A percentile compares a stretch with the other conserved stretches of the same genome.
Conservation (phyloP, 371 early-diverging fungal species). For the Nematocida parisii region DNA sequence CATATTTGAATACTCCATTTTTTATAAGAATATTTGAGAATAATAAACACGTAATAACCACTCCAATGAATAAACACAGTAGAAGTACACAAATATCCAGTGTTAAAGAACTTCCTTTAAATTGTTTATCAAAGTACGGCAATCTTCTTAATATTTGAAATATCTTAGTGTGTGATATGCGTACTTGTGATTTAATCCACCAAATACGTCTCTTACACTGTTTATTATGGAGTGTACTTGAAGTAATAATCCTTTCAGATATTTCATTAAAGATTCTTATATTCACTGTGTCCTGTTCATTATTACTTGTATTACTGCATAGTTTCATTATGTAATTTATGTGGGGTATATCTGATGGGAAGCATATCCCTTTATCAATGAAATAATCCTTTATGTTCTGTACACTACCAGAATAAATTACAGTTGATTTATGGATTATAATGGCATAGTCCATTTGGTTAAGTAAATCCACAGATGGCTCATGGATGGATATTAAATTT, state of each 20-base stretch:
- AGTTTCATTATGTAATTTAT: slow-evolving; percentile 15
- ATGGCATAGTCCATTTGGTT: slow-evolving; percentile 13
- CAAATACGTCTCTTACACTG: too few relatives aligned
- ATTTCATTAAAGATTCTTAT: slow-evolving; percentile 6
- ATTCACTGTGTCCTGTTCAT: not conserved
- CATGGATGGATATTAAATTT: slow-evolving; percentile 15
- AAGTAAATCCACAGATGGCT: slow-evolving; percentile 6
- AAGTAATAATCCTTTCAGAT: not conserved
- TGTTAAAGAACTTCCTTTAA: not conserved
- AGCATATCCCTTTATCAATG: not conserved
- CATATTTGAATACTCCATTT: not conserved
- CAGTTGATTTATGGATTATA: slow-evolving; percentile 30
- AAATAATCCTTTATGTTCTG: slow-evolving; percentile 1
- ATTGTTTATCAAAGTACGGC: not conserved
- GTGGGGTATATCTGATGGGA: slow-evolving; percentile 20
- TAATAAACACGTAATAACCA: not conserved
- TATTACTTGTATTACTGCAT: not conserved
- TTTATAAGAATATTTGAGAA: not conserved
- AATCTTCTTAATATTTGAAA: not conserved
- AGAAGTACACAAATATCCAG: not conserved
- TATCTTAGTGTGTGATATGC: not conserved
- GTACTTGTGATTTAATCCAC: not conserved
- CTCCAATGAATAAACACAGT: not conserved
- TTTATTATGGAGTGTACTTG: not conserved
- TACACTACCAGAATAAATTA: slow-evolving; percentile 29